Evolutionary conservation across 2,329 filamentous ascomycete species (phyloP).

Genomic region (Diaporthe sp.): DNA sequence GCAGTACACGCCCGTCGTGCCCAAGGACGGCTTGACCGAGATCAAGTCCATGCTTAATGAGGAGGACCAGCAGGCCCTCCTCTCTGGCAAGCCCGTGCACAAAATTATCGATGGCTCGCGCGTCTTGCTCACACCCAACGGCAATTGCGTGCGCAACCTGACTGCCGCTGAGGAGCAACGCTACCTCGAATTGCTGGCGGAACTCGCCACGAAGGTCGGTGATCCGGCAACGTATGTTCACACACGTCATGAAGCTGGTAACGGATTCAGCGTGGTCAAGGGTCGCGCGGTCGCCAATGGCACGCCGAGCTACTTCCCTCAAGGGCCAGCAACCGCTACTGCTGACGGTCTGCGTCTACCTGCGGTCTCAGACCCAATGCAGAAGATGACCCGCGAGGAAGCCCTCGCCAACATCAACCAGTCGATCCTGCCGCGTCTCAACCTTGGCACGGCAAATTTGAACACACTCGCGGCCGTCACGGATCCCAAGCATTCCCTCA

Average conservation of each 20-base stretch:
- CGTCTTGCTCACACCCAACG: constrained; percentile 81
- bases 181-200: constrained; percentile 78
- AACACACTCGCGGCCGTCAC: constrained; percentile 39
- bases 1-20: constrained; percentile 44
- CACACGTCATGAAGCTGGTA: constrained; percentile 66
- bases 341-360: constrained; percentile 24
- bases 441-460: constrained; percentile 64
- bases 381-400: constrained; percentile 77
- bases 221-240: constrained; percentile 70
- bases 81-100: constrained; percentile 70
- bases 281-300: constrained; percentile 76
- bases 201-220: constrained; percentile 64
- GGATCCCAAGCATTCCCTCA: constrained; percentile 4
- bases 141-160: constrained; percentile 82
- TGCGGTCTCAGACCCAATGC: constrained; percentile 66
- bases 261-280: constrained; percentile 74
- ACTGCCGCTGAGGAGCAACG: constrained; percentile 77
- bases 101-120: constrained; percentile 76
- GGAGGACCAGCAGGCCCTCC: constrained; percentile 68
- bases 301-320: constrained; percentile 72
- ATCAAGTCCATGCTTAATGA: constrained; percentile 64
- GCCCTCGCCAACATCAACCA: constrained; percentile 79
- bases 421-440: constrained; percentile 73
- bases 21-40: constrained; percentile 52
- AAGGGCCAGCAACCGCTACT: constrained; percentile 53